These are phyloP conservation scores for Sporothrix globosa DNA, from an alignment of 2,329 filamentous ascomycete genomes.

Conservation along the genomic window DNA sequence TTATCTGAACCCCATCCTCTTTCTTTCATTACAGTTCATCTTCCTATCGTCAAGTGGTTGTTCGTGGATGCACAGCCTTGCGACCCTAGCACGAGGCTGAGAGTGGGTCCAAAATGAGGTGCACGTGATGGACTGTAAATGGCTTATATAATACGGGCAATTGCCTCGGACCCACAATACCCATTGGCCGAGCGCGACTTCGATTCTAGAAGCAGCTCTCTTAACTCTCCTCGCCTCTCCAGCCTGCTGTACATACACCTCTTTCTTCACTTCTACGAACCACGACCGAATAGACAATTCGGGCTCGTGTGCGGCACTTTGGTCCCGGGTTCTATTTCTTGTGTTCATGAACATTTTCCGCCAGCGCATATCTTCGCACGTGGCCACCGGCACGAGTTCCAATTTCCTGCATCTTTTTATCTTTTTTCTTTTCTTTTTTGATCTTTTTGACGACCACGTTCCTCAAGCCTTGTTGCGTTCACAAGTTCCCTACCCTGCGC, in stretches of 20 bases:
- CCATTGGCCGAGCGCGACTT: slow-evolving; percentile 2
- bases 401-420: background rate
- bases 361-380: slow-evolving; percentile 10
- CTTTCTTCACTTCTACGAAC: background rate
- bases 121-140: slow-evolving; percentile 2
- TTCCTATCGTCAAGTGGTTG: background rate
- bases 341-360: background rate
- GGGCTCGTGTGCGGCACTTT: background rate
- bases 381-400: background rate
- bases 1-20: no score
- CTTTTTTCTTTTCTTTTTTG: background rate
- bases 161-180: background rate
- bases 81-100: slow-evolving; percentile 18
- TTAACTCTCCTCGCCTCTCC: background rate
- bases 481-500: background rate
- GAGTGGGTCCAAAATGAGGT: background rate
- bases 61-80: slow-evolving; percentile 5
- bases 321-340: background rate
- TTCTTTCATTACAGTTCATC: background rate
- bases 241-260: background rate
- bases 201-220: slow-evolving; percentile 13
- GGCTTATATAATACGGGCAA: slow-evolving; percentile 6
- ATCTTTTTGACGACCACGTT: background rate
- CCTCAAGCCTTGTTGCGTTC: background rate
- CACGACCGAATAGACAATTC: slow-evolving; percentile 1